phyloP scores from a whole-genome alignment of 768 basidiomycete species.

The Pilatotrama ljubarskyi region DNA sequence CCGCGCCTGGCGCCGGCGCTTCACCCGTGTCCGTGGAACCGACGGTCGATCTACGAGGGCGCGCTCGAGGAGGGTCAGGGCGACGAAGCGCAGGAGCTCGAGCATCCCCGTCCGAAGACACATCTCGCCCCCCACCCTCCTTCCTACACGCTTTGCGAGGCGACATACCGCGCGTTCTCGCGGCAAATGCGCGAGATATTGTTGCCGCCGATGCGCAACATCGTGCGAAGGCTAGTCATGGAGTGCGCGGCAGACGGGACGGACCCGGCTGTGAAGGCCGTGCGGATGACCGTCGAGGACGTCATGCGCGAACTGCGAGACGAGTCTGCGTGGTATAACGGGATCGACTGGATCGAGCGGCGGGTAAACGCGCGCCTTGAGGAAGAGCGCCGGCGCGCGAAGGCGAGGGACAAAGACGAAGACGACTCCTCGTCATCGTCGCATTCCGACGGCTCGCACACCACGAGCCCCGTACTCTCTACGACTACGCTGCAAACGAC shows the following conservation, averaged over 20 bases:
- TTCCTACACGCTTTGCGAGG: constrained; percentile 62
- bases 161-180: constrained; percentile 57
- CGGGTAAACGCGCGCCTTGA: constrained; percentile 38
- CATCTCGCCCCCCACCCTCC: constrained; percentile 58
- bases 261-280: constrained; percentile 57
- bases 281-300: constrained; percentile 60
- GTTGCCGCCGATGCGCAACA: constrained; percentile 64
- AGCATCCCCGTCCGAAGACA: constrained; percentile 51
- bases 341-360: constrained; percentile 65
- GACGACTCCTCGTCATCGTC: constrained; percentile 52
- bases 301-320: constrained; percentile 58
- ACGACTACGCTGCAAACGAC: constrained; percentile 78
- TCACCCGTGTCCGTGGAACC: constrained; percentile 65
- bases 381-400: constrained; percentile 20
- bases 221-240: constrained; percentile 65
- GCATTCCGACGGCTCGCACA: constrained; percentile 54
- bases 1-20: constrained; percentile 24
- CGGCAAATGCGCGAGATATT: constrained; percentile 62
- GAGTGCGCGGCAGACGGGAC: constrained; percentile 52
- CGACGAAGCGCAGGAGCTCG: constrained; percentile 32
- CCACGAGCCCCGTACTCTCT: constrained; percentile 72
- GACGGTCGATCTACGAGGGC: constrained; percentile 27
- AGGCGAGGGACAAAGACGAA: constrained; percentile 46
- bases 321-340: constrained; percentile 69
- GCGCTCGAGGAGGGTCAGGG: constrained; percentile 28